Base-by-base conservation (phyloP, 2,329 filamentous ascomycete genomes). In the Exophiala viscosa region DNA sequence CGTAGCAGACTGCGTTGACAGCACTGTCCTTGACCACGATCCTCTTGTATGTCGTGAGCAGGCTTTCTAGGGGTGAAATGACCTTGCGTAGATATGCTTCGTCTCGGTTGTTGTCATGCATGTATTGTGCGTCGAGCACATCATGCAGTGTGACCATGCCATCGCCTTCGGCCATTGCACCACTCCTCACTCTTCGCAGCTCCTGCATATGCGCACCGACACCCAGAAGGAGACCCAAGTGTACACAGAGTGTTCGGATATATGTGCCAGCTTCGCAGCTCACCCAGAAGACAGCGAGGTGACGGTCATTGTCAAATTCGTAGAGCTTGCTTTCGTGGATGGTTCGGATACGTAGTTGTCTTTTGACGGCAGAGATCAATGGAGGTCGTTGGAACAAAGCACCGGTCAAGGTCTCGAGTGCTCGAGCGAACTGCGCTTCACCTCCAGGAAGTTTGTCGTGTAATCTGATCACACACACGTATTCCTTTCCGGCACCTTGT, bases 181-280 rank as follows among this genome's bases (percentile, higher is more conserved):
- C 92, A 74, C 85, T 90, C 69, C 92, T 83, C 46, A 97, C 92
- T 81, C 92, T 86, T 65, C 92, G 84, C 64, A 97, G 85, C 78
- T 97, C 92, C 78, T 97, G 92, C 92, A 97, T 97, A 77, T 97
- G 90, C 48, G 89, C 93, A 63, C 92, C 92, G 53, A 96, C 90
- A 69, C 92, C 84, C 31, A 86, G 75, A 54, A 87, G 67, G 55
- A 87, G 74, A 72, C 89, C 88, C 64, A 99, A 73, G 76, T 97
- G 93, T 39, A 97, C 92, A 74, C 93, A 97, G 43, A 99, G 85
- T 34, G 93, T 99, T 79, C 93, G 88, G 71, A 99, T 97, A 74
- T 99, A 99, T 60, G 93, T 99, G 71, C 93, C 93, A 52, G 90
- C 93, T 76, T 99, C 93, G 74, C 93, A 99, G 75, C 90, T 95